These are phyloP conservation scores for Ploettnerulaceae sp. DNA, from an alignment of 2,329 filamentous ascomycete genomes.

Conservation along the genomic window DNA sequence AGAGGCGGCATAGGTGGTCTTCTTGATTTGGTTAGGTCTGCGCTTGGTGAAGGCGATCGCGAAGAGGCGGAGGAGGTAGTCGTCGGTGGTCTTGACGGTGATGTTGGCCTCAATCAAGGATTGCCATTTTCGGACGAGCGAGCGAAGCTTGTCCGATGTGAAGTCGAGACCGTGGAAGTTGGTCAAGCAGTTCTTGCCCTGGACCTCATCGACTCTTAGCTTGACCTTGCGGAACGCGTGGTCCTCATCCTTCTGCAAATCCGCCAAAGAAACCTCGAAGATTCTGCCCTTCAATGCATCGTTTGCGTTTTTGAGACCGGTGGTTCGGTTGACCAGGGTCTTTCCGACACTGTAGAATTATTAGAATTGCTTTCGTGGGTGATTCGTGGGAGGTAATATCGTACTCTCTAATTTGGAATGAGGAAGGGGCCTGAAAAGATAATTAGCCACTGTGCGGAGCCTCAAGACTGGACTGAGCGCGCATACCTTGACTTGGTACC, in stretches of 20 bases:
- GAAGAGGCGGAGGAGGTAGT: slow-evolving; percentile 98
- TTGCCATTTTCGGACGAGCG: slow-evolving; percentile 99
- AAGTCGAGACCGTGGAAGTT: slow-evolving; percentile 99
- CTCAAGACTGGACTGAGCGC: slow-evolving; percentile 7
- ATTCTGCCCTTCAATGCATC: slow-evolving; percentile 98
- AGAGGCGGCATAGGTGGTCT: slow-evolving; percentile 96
- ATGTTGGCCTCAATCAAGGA: slow-evolving; percentile 98
- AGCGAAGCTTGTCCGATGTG: slow-evolving; percentile 99
- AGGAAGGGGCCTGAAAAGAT: slow-evolving; percentile 71
- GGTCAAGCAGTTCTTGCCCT: slow-evolving; percentile 99
- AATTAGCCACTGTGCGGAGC: slow-evolving; percentile 27
- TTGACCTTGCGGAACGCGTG: slow-evolving; percentile 99
- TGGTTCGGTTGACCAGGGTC: slow-evolving; percentile 98
- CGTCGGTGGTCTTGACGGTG: slow-evolving; percentile 99
- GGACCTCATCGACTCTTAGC: slow-evolving; percentile 96
- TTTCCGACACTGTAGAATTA: slow-evolving; percentile 79
- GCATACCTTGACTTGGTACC: slow-evolving; percentile 91
- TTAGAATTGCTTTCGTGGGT: slow-evolving; percentile 34
- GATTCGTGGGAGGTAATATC: slow-evolving; percentile 15
- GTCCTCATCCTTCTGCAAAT: slow-evolving; percentile 99
- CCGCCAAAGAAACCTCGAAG: slow-evolving; percentile 97
- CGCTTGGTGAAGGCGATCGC: slow-evolving; percentile 99
- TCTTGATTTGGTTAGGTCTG: slow-evolving; percentile 99
- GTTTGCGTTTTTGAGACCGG: slow-evolving; percentile 99
- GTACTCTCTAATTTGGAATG: slow-evolving; percentile 95